These are phyloP conservation scores for Hygrocybe punicea DNA, from an alignment of 768 basidiomycete species.

Conservation along the genomic window DNA sequence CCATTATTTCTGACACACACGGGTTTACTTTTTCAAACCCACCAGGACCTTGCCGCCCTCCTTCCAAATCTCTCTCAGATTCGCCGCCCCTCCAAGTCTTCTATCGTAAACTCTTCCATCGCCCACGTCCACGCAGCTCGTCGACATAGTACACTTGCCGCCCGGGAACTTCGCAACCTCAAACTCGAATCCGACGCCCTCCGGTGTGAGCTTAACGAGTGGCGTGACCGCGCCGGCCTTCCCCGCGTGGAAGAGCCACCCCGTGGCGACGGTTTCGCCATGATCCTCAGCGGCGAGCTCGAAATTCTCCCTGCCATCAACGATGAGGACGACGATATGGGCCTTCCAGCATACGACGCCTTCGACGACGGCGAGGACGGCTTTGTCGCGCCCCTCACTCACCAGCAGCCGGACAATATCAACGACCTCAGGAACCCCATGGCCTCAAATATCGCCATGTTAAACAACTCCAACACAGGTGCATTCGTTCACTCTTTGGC, in stretches of 20 bases:
- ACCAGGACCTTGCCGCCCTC: conserved; percentile 87
- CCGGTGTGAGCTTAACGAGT: conserved; percentile 88
- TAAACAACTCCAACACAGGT: conserved; percentile 32
- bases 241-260: conserved; percentile 70
- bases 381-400: conserved; percentile 17
- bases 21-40: no score
- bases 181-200: conserved; percentile 83
- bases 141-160: conserved; percentile 75
- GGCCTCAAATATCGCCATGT: conserved; percentile 23
- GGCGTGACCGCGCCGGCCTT: conserved; percentile 75
- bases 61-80: conserved; percentile 89
- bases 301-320: conserved; percentile 55
- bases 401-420: conserved; percentile 28
- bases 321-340: conserved; percentile 57
- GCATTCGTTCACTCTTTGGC: conserved; percentile 37
- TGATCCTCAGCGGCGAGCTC: conserved; percentile 67
- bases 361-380: conserved; percentile 46
- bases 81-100: conserved; percentile 91
- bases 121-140: conserved; percentile 82
- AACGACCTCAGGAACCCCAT: conserved; percentile 27
- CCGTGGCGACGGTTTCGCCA: conserved; percentile 66
- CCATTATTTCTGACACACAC: conserved; percentile 8
- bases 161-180: conserved; percentile 74
- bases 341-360: conserved; percentile 36
- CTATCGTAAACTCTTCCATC: conserved; percentile 95